A percentile compares a stretch with the other conserved stretches of the same genome.
These are phyloP conservation scores for Begonia masoniana DNA, from an alignment of 306 rosid genomes.

Conservation along the genomic window DNA sequence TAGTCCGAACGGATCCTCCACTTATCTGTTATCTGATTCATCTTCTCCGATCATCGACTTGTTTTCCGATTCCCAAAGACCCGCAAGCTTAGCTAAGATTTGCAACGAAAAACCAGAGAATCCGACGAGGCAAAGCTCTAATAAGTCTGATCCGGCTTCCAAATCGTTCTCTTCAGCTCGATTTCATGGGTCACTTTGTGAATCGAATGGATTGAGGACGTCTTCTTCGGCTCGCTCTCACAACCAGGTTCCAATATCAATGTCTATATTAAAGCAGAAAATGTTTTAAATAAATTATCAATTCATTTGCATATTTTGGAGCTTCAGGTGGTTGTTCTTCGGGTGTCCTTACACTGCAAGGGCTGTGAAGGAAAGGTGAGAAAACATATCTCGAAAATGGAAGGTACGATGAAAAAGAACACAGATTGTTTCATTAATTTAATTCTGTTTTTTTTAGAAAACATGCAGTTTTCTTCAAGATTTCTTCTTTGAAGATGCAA, in stretches of 20 bases:
- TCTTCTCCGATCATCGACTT: slow-evolving; percentile 13
- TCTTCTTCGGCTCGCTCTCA: slow-evolving; percentile 10
- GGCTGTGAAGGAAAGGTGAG: slow-evolving; percentile 84
- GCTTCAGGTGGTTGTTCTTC: slow-evolving; percentile 55
- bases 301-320: background rate
- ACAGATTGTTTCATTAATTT: background rate
- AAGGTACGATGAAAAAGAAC: slow-evolving; percentile 27
- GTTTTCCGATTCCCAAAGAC: background rate
- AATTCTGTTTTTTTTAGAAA: background rate
- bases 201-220: slow-evolving; percentile 5
- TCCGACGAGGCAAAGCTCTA: background rate
- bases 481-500: too few relatives aligned
- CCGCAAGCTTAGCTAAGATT: background rate
- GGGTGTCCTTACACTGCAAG: slow-evolving; percentile 75
- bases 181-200: background rate
- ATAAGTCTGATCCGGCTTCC: slow-evolving; percentile 3
- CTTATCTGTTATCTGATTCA: slow-evolving; percentile 3
- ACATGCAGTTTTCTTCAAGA: too few relatives aligned
- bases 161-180: slow-evolving; percentile 7
- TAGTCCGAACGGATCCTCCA: slow-evolving; percentile 7
- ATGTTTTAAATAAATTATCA: background rate
- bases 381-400: slow-evolving; percentile 79
- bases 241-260: slow-evolving; percentile 27
- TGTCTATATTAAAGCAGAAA: background rate
- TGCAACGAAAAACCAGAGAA: background rate